These are phyloP conservation scores for Sporothrix dimorphospora DNA, from an alignment of 2,329 filamentous ascomycete species.

Conservation along the genomic window DNA sequence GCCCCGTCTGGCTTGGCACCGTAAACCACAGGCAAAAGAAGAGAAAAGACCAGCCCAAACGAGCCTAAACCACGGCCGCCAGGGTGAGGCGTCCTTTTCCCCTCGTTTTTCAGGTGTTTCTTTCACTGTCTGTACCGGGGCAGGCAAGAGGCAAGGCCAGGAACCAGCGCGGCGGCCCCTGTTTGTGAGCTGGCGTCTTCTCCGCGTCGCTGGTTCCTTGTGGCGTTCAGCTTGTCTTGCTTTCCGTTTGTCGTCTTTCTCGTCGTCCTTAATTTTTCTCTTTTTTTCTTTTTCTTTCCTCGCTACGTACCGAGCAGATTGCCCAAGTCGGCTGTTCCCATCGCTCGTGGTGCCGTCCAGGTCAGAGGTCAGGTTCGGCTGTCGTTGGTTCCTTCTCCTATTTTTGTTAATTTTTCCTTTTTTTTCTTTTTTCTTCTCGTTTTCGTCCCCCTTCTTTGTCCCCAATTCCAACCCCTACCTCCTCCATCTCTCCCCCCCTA, in stretches of 20 bases:
- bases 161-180: neutral
- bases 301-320: neutral
- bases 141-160: neutral
- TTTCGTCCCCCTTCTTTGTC: neutral
- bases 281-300: neutral
- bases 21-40: neutral
- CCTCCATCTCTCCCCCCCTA: neutral
- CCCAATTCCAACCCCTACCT: neutral
- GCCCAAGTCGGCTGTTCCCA: neutral
- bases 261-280: neutral
- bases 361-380: neutral
- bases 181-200: neutral
- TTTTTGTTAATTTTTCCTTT: neutral
- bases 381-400: neutral
- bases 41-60: constrained; percentile 1
- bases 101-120: neutral
- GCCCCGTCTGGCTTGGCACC: neutral
- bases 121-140: neutral
- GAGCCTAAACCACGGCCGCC: neutral
- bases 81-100: neutral
- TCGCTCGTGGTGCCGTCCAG: neutral
- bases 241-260: neutral
- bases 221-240: neutral
- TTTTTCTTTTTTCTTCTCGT: neutral
- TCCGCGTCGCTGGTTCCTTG: constrained; percentile 23